Evolutionary conservation across 345 rosid species (phyloP), one percentile per base, ranked within the genome.

Genomic region (Erodium maritimum): DNA sequence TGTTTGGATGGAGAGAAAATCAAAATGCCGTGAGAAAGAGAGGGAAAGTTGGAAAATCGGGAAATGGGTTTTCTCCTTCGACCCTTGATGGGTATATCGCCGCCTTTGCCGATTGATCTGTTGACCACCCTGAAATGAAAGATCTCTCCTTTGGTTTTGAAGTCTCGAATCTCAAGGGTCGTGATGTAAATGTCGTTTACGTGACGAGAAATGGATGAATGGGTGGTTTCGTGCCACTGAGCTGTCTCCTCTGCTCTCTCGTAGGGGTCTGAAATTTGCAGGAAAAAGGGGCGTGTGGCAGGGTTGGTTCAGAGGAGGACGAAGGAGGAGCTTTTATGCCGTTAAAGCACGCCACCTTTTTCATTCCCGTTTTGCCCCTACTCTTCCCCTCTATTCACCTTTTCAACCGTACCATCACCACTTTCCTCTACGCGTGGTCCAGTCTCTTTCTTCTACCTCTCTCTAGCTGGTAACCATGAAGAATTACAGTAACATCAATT

Each of bases 61-160:
- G 20, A 50, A 24, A 21, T 25, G 63, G 55, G 23, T 22, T 22
- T 46, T 22, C 37, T 45, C n/a, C 4, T 23, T 33, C 63, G 34
- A n/a, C 34, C 21, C 57, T 66, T 48, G 61, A 53, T 66, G 60
- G 67, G 59, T 58, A 48, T 71, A 75, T 77, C 78, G 91, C 95
- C 95, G 95, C 82, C 91, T 77, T 75, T 75, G 83, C 70, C 72
- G 88, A 77, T 75, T 73, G 50, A 75, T 69, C 54, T 62, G 19
- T 61, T 72, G 70, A 72, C n/a, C n/a, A n/a, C n/a, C n/a, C n/a
- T n/a, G n/a, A n/a, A n/a, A n/a, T n/a, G n/a, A n/a, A n/a, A n/a
- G n/a, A n/a, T n/a, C n/a, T n/a, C n/a, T n/a, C n/a, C n/a, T n/a
- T n/a, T n/a, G 66, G 65, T 58, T 37, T 63, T 56, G 8, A 29